Evolutionary conservation across 78 protist genomes (phyloP), one percentile per base, ranked within the genome.

Genomic region (Speleostelium caveatum): DNA sequence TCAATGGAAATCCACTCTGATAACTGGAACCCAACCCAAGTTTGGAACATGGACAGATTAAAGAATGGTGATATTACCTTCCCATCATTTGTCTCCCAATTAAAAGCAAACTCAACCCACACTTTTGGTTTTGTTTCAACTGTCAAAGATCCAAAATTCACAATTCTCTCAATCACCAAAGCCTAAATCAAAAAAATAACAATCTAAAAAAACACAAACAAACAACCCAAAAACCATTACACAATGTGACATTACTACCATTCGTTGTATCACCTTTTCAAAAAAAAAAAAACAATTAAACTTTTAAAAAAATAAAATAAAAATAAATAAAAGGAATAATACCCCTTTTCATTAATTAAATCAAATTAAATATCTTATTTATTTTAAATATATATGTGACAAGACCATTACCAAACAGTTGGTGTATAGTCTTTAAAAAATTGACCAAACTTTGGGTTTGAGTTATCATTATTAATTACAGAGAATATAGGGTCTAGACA

Each of bases 41-140:
- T 72, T 53, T 72, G 78, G 78, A 53, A 53, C 14, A 28, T 72
- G 6, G 53, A 45, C 19, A 72, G 36, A 53, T 17, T 22, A 12
- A 2, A 2, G 16, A 51, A 16, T 32, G 63, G 63, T 51, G 28
- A 72, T 53, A 51, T 30, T 1, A 2, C 21, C 32, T 53, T 72
- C 62, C 78, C 78, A 28, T 30, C 61, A 51, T 72, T 32, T 53
- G 63, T 72, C 17, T 55, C 39, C 1, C 17, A 32, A 10, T 36
- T 72, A 6, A 42, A 22, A 45, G 51, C 30, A n/a, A 45, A 53
- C 8, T 60, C 32, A 24, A 24, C 63, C 6, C 28, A 30, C 12
- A 36, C 78, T 19, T 72, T 72, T 72, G 78, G 78, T 35, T 72
- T 72, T 72, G 78, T 72, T 8, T 72, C 78, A 19, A 22, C 78